Base-by-base conservation (phyloP, 2,329 filamentous ascomycete species). In the Ophidiomyces ophidiicola region DNA sequence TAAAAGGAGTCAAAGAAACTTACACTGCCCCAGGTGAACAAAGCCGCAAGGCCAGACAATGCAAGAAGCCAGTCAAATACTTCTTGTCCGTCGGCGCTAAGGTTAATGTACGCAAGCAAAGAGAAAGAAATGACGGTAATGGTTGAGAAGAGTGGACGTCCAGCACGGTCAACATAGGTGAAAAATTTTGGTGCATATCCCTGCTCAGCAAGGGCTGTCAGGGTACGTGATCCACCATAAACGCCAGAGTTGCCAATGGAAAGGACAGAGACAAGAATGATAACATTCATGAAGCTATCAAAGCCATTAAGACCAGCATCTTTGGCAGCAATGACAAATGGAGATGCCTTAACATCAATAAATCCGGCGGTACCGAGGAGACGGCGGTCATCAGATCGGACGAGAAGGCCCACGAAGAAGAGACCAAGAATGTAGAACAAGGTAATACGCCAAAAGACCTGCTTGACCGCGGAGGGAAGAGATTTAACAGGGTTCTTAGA, bases 21-120 rank as follows among this genome's bases (percentile, higher is more conserved):
- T 44, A 46, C 46, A 32, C 70, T 74, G 15, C 67, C 74, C 76
- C 76, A 81, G 11, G 75, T 73, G 56, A 79, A 80, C 31, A 80
- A 66, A 17, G 73, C 68, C 8, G 71, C 70, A 1, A 80, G 67
- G 39, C 73, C 76, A 2, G 75, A 78, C 8, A 80, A 62, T 4
- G 76, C 72, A 18, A 74, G 68, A 1, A 81, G 69, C 77, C 77
- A 80, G 46, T 72, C 67, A 39, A 81, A 78, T 10, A 79, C 69
- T 0, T 61, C 55, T 4, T 58, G 53, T 29, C 74, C 74, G 0
- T 60, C 58, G 1, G 67, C 57, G 3, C 50, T 49, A 5, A 62
- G 53, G 35, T 59, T 60, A 42, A 66, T 51, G 46, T 59, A 68
- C 5, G 58, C 63, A 1, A 68, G 53, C 3, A 60, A 47, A 17